Base-by-base conservation (phyloP, 1,284 basidiomycete genomes). In the Singerocomus inundabilis region DNA sequence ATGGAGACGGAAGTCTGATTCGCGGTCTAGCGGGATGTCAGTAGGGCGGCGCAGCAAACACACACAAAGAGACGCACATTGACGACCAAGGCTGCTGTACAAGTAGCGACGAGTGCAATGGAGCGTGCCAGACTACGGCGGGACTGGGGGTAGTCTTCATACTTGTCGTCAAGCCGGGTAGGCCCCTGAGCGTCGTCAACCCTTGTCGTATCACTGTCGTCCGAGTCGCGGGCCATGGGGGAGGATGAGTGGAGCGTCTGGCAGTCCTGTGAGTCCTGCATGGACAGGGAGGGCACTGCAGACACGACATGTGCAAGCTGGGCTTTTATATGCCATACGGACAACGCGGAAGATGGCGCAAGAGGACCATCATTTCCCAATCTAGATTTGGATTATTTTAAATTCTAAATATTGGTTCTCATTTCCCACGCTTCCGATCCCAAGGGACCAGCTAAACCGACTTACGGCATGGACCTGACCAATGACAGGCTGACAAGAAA, bases 11-110 rank as follows among this genome's bases (percentile, higher is more conserved):
- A 62, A 1, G 77, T 79, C 21, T 64, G 63, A 52, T 76, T 77
- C 3, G 74, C 72, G 10, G 61, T 66, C 79, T 80, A 25, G 2
- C 0, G 6, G 15, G 21, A 3, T 1, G 25, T 59, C 30, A 57
- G 46, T 31, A n/a, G 15, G 10, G n/a, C n/a, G n/a, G n/a, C n/a
- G n/a, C n/a, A n/a, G n/a, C n/a, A n/a, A n/a, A n/a, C n/a, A 4
- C 5, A 49, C 7, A 24, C 6, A 26, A 16, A 29, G 34, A 33
- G 18, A 70, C 78, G 33, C 31, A 81, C 78, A 60, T 79, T 80
- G 48, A 80, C 69, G 15, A 84, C 63, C 79, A 84, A 76, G 4
- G 73, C 75, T 45, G 74, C 67, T 0, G 81, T 80, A 52, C 76
- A 76, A 4, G 76, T 74, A 10, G 69, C 56, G 12, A 83, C 77